These are phyloP conservation scores for Carallia pectinifolia DNA, from an alignment of 345 rosid species.

Conservation along the genomic window DNA sequence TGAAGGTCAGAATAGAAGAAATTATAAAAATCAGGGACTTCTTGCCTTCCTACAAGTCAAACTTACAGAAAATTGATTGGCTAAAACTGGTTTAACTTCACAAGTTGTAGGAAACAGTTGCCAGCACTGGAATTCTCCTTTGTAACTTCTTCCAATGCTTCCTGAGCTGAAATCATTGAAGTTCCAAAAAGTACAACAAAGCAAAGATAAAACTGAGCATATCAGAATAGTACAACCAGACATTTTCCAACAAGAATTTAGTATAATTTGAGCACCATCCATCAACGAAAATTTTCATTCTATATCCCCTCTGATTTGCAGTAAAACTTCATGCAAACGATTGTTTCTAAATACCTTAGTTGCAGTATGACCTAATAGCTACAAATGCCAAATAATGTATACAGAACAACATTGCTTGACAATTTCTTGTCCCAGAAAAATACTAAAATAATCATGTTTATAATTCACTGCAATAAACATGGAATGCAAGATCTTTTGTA, in stretches of 20 bases:
- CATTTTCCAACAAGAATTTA: not conserved
- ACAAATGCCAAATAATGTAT: not conserved
- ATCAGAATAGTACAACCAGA: not conserved
- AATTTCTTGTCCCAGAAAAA: not conserved
- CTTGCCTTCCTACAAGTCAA: not conserved
- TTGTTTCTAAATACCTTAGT: not conserved
- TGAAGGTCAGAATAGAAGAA: not conserved
- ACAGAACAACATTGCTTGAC: not conserved
- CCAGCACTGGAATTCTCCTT: constrained; percentile 88
- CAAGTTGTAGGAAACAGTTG: constrained; percentile 72
- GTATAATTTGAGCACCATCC: not conserved
- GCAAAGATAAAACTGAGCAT: not conserved
- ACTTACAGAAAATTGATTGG: constrained; percentile 97
- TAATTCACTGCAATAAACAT: not conserved
- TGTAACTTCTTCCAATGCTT: constrained; percentile 85
- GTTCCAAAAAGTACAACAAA: not conserved
- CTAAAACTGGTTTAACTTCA: constrained; percentile 70
- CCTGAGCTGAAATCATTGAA: constrained; percentile 51
- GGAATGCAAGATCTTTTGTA: not conserved
- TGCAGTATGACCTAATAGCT: not conserved
- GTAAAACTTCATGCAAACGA: not conserved
- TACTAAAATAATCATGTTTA: not conserved
- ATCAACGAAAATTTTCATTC: not conserved
- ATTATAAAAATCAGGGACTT: constrained; percentile 3
- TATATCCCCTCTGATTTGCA: not conserved